Percentiles rank a stretch among this genome's conserved stretches.
phyloP scores from a whole-genome alignment of 192 early-diverging fungal genomes.

The Thoreauomyces humboldtii region DNA sequence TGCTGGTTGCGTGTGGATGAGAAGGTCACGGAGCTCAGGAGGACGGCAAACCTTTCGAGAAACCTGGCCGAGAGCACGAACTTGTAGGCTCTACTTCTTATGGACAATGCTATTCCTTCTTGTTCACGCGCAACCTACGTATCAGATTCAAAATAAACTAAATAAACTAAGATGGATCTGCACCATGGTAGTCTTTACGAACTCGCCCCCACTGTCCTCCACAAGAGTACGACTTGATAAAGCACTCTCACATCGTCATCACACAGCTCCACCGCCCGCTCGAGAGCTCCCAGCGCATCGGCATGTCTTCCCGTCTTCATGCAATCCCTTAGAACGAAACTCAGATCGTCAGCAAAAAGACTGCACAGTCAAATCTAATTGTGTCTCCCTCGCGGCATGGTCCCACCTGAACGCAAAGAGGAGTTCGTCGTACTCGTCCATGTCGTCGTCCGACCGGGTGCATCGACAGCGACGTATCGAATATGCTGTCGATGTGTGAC shows the following conservation, averaged over 20 bases:
- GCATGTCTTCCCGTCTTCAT: neutral
- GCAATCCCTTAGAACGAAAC: neutral
- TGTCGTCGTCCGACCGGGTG: neutral
- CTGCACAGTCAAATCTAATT: neutral
- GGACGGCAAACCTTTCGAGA: too few relatives aligned
- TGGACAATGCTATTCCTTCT: too few relatives aligned
- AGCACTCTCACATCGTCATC: conserved; percentile 16
- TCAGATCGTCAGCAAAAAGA: neutral
- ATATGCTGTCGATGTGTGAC: neutral
- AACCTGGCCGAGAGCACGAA: too few relatives aligned
- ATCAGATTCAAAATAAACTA: too few relatives aligned
- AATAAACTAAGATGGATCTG: too few relatives aligned
- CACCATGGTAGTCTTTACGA: too few relatives aligned
- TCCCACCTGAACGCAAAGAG: conserved; percentile 15
- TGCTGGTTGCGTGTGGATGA: too few relatives aligned
- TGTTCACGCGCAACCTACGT: too few relatives aligned
- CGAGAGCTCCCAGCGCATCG: neutral
- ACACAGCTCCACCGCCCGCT: conserved; percentile 14
- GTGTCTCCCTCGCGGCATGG: too few relatives aligned
- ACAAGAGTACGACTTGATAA: neutral
- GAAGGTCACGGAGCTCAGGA: too few relatives aligned
- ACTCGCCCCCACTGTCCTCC: neutral
- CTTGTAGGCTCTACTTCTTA: too few relatives aligned
- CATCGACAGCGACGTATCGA: conserved; percentile 21
- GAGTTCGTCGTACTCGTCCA: conserved; percentile 21